Evolutionary conservation across 495 filamentous ascomycete genomes (phyloP).

Genomic region (Aspergillus avenaceus): DNA sequence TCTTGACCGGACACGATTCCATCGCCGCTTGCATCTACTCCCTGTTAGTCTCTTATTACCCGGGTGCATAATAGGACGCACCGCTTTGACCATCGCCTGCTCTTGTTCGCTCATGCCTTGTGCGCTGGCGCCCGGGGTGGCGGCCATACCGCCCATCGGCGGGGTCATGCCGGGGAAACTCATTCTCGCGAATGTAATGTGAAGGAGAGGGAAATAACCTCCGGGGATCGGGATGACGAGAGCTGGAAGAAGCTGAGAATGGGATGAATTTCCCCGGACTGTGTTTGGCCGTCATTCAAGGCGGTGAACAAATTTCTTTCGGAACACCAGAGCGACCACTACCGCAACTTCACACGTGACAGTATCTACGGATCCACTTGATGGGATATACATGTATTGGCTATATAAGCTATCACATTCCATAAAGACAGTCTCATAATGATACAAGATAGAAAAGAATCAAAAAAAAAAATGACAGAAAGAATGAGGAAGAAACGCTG

Average conservation of each 20-base stretch:
- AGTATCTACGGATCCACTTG: conserved; percentile 4
- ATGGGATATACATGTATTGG: too few relatives aligned
- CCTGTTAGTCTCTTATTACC: neutral
- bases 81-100: conserved; percentile 50
- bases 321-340: conserved; percentile 26
- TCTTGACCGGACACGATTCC: conserved; percentile 87
- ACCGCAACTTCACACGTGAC: conserved; percentile 34
- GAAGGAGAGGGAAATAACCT: too few relatives aligned
- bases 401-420: too few relatives aligned
- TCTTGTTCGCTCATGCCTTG: conserved; percentile 51
- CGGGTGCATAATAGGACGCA: conserved; percentile 18
- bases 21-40: conserved; percentile 71
- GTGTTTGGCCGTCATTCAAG: too few relatives aligned
- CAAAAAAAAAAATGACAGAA: conserved; percentile 5
- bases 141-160: conserved; percentile 17
- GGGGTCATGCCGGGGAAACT: conserved; percentile 41
- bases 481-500: conserved; percentile 18
- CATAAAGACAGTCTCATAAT: neutral
- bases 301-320: too few relatives aligned
- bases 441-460: conserved; percentile 2
- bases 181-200: too few relatives aligned
- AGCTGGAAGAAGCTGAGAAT: neutral
- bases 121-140: conserved; percentile 21
- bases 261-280: conserved; percentile 20
- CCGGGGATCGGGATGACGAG: too few relatives aligned